Conservation (phyloP, 768 basidiomycete genomes). For the Cubamyces lactineus region DNA sequence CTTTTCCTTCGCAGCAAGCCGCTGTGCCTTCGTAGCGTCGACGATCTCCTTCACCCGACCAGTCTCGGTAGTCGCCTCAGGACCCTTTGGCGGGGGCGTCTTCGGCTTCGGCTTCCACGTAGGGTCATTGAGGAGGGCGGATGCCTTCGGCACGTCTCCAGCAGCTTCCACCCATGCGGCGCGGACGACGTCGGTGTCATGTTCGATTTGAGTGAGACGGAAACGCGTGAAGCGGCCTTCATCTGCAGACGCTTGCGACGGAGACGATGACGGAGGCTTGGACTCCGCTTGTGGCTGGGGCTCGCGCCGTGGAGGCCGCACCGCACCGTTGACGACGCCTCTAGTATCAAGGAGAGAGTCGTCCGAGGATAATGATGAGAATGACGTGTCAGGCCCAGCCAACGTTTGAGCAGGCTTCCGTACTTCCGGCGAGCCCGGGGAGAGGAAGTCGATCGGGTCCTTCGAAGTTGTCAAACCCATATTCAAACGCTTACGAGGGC, state of each 20-base stretch:
- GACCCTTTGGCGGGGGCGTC: conserved; percentile 29
- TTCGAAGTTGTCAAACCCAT: conserved; percentile 44
- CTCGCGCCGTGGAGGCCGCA: conserved; percentile 53
- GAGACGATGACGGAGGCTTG: conserved; percentile 15
- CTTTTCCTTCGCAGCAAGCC: conserved; percentile 69
- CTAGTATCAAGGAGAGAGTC: conserved; percentile 62
- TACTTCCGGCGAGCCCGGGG: conserved; percentile 62
- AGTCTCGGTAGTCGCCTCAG: conserved; percentile 33
- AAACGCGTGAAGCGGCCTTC: conserved; percentile 55
- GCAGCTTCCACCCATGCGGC: conserved; percentile 70
- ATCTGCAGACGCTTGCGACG: conserved; percentile 28
- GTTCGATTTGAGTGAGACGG: conserved; percentile 61
- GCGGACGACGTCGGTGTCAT: conserved; percentile 46
- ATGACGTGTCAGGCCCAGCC: conserved; percentile 39
- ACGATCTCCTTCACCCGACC: conserved; percentile 76
- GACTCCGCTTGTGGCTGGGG: conserved; percentile 25
- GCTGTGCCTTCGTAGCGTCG: conserved; percentile 68
- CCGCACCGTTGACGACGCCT: conserved; percentile 46
- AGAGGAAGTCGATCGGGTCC: conserved; percentile 44
- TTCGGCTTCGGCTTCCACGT: conserved; percentile 48
- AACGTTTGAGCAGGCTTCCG: conserved; percentile 55
- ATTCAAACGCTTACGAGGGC: conserved; percentile 73
- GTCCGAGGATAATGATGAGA: conserved; percentile 61
- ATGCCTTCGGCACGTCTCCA: conserved; percentile 65
- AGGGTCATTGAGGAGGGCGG: conserved; percentile 58